Base-by-base conservation (phyloP, 176 grass and related monocot species). In the Thalia dealbata region DNA sequence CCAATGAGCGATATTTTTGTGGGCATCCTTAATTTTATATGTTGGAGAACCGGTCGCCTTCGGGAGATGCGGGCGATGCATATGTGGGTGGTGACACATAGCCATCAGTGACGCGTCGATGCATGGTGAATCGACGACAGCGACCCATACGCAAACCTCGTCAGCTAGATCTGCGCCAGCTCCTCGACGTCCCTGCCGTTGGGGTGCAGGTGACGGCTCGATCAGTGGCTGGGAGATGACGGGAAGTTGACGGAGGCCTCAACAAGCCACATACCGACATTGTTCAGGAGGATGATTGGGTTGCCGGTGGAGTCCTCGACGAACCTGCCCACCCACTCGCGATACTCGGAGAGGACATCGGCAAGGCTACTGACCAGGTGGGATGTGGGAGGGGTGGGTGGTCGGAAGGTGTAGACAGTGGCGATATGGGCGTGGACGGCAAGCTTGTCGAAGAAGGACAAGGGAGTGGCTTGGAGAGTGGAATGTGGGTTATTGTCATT, bases 81-180 rank as follows among this genome's bases (percentile, higher is more conserved):
- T n/a, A n/a, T n/a, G n/a, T n/a, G n/a, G n/a, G n/a, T n/a, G n/a
- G n/a, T n/a, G n/a, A n/a, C n/a, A n/a, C n/a, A 8, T 86, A 77
- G 24, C 86, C 89, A 2, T 92, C 86, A 0, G 74, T 83, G 1
- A 88, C 77, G 54, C 6, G 71, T 45, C 19, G 78, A 80, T 88
- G 76, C 19, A 75, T 63, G 1, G 83, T 77, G 86, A 88, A 72
- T 24, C 86, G 3, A 86, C 80, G 1, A 50, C 19, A 92, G 71
- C 75, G 89, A 84, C 14, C 89, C 86, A 71, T 83, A 88, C 0
- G 78, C 56, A 35, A 92, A 92, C 3, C 82, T 42, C 43, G 89
- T 92, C 55, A 92, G 73, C 62, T 88, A 86, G 63, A 88, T 75
- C 69, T 86, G 83, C 56, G 83, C 69, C n/a, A 88, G 74, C 67